phyloP scores from a whole-genome alignment of 2,329 filamentous ascomycete species.

The Rutstroemia sp. region DNA sequence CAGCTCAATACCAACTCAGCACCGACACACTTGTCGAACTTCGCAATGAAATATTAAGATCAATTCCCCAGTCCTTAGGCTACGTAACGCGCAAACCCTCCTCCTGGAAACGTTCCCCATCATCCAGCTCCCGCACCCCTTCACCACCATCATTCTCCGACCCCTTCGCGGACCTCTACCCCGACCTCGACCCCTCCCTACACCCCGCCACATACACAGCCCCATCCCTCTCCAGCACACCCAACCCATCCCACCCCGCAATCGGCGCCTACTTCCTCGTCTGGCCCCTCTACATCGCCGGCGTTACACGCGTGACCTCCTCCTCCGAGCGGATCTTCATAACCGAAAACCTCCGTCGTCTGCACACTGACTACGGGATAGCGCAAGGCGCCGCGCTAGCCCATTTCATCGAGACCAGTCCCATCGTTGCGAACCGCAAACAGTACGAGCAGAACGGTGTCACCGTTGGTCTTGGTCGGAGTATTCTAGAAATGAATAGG shows the following conservation, averaged over 20 bases:
- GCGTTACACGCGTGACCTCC: constrained; percentile 3
- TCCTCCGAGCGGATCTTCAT: background rate
- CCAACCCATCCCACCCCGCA: background rate
- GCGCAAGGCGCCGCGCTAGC: constrained; percentile 46
- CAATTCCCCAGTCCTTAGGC: constrained; percentile 15
- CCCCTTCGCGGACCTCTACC: background rate
- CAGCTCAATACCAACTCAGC: constrained; percentile 10
- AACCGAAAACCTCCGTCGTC: constrained; percentile 36
- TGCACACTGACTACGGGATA: constrained; percentile 47
- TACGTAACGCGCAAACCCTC: constrained; percentile 13
- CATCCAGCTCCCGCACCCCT: background rate
- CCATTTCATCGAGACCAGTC: constrained; percentile 8
- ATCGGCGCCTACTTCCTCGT: constrained; percentile 16
- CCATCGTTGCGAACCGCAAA: background rate
- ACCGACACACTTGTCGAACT: constrained; percentile 12
- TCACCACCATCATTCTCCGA: background rate
- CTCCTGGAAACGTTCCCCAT: background rate
- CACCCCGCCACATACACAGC: background rate
- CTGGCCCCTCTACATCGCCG: constrained; percentile 17
- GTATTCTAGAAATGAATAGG: background rate
- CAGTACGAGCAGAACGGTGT: background rate
- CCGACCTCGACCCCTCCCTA: background rate
- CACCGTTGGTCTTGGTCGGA: constrained; percentile 3
- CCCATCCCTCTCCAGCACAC: background rate
- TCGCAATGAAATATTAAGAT: constrained; percentile 16